phyloP scores from a whole-genome alignment of 441 rosid genomes.

The Syzygium syzygioides region DNA sequence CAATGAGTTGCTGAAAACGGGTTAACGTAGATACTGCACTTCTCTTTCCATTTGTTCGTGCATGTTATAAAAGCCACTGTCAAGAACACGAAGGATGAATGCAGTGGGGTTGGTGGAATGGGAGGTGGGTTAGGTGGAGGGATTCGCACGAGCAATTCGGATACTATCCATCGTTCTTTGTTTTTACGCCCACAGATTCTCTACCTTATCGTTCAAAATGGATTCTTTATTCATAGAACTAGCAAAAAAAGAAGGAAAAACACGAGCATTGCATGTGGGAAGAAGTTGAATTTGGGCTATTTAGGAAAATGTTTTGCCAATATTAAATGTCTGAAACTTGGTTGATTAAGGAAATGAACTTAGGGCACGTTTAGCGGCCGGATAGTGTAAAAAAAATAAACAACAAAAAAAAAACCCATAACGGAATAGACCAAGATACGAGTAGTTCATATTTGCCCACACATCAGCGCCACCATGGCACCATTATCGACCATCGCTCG shows the following conservation, averaged over 20 bases:
- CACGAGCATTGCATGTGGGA: neutral
- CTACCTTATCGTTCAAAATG: neutral
- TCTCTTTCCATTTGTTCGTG: neutral
- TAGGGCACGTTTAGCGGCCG: accelerated
- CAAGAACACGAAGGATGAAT: neutral
- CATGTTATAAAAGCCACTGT: neutral
- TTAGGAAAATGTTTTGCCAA: neutral
- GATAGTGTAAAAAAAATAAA: neutral
- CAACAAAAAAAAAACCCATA: no score
- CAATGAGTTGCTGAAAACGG: no score
- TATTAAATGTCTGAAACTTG: neutral
- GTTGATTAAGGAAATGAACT: neutral
- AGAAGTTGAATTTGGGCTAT: neutral
- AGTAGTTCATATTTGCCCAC: no score
- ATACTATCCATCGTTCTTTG: neutral
- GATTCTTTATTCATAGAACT: neutral
- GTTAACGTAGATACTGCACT: neutral
- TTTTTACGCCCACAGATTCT: accelerated
- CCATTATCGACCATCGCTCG: no score
- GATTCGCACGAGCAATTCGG: neutral
- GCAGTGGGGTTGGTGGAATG: neutral
- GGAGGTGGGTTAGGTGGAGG: neutral
- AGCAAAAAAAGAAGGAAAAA: neutral
- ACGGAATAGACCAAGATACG: no score
- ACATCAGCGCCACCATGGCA: no score